Percentiles rank a stretch among this genome's conserved stretches.
Evolutionary conservation across 257 asterid genomes (phyloP).

Genomic region (Sherardia arvensis): DNA sequence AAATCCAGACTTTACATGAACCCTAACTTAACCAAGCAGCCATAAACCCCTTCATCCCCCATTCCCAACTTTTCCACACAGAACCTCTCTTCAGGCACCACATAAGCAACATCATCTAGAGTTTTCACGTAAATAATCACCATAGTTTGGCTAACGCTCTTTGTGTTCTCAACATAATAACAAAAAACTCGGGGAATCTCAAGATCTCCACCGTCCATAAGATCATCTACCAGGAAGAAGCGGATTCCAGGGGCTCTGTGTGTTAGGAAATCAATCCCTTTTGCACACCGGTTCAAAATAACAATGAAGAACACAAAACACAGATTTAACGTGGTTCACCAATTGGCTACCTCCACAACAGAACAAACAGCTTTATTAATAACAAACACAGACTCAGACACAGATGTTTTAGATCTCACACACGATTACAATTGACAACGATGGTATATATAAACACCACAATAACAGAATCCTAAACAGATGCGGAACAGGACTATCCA

Average conservation of each 20-base stretch:
- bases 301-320: too few species aligned
- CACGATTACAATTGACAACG: too few species aligned
- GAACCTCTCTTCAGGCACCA: conserved; percentile 28
- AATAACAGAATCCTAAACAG: too few species aligned
- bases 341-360: too few species aligned
- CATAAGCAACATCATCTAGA: conserved; percentile 24
- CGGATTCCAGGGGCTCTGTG: conserved; percentile 48
- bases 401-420: too few species aligned
- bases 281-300: too few species aligned
- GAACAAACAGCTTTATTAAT: too few species aligned
- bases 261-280: too few species aligned
- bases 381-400: too few species aligned
- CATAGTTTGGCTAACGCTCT: conserved; percentile 35
- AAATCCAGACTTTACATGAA: conserved; percentile 36
- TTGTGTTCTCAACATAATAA: conserved; percentile 41
- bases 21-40: conserved; percentile 53
- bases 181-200: conserved; percentile 49
- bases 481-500: too few species aligned
- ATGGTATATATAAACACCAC: too few species aligned
- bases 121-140: conserved; percentile 45
- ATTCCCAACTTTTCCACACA: conserved; percentile 37
- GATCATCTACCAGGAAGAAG: conserved; percentile 46
- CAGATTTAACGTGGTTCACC: too few species aligned
- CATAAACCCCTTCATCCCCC: conserved; percentile 41
- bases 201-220: conserved; percentile 21